These are phyloP conservation scores for Kodamaea plutei DNA, from an alignment of 1,139 yeast genomes.

Conservation along the genomic window DNA sequence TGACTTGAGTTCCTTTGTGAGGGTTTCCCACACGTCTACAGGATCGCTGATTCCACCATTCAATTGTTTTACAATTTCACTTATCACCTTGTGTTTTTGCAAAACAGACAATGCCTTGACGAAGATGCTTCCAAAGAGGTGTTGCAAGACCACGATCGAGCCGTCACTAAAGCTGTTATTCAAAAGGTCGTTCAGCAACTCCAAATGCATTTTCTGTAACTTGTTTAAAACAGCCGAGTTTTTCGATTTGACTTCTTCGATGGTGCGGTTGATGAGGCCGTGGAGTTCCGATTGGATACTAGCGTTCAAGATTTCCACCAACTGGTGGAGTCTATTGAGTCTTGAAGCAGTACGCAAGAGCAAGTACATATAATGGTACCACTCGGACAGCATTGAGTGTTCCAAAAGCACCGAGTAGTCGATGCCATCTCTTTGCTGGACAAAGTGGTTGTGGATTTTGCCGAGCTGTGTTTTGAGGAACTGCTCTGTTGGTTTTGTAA, in stretches of 20 bases:
- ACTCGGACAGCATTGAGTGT: slow-evolving; percentile 30
- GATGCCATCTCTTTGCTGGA: slow-evolving; percentile 15
- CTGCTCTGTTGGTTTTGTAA: slow-evolving; percentile 42
- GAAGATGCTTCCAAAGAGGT: slow-evolving; percentile 66
- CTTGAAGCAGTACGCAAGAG: slow-evolving; percentile 57
- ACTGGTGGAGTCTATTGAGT: slow-evolving; percentile 60
- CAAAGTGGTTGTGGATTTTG: slow-evolving; percentile 24
- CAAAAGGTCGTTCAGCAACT: slow-evolving; percentile 22
- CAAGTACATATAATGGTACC: slow-evolving; percentile 53
- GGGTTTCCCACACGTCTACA: slow-evolving; percentile 51
- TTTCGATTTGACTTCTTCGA: slow-evolving; percentile 59
- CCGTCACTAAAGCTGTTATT: slow-evolving; percentile 39
- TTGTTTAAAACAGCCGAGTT: slow-evolving; percentile 29
- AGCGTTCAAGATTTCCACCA: slow-evolving; percentile 52
- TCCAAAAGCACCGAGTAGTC: slow-evolving; percentile 31
- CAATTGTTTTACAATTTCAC: slow-evolving; percentile 42
- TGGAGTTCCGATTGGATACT: slow-evolving; percentile 41
- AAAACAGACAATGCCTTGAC: slow-evolving; percentile 58
- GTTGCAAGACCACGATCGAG: slow-evolving; percentile 58
- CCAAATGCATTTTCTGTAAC: slow-evolving; percentile 30
- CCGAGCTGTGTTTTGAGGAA: slow-evolving; percentile 33
- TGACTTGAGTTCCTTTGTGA: slow-evolving; percentile 55
- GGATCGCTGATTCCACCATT: slow-evolving; percentile 28
- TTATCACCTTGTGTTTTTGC: slow-evolving; percentile 66
- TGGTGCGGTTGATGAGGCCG: slow-evolving; percentile 53